Percentiles rank a stretch among this genome's conserved stretches.
These are phyloP conservation scores for Coemansia sp. DNA, from an alignment of 192 early-diverging fungal genomes.

Conservation along the genomic window DNA sequence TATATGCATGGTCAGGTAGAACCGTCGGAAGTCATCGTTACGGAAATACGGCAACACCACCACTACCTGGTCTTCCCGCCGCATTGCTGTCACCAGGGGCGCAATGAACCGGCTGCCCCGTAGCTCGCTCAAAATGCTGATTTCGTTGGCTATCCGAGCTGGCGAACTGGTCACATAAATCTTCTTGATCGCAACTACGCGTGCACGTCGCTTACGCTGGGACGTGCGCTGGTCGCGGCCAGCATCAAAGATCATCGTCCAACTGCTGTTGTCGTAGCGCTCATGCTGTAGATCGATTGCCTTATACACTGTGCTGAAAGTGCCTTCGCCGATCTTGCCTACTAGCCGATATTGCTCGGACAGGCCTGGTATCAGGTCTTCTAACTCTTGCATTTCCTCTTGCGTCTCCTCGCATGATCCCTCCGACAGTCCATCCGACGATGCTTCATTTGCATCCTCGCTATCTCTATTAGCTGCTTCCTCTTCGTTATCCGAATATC, in stretches of 20 bases:
- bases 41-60: slow-evolving; percentile 81
- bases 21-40: slow-evolving; percentile 77
- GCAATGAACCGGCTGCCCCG: slow-evolving; percentile 72
- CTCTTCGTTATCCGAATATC: not conserved
- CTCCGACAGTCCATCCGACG: slow-evolving; percentile 11
- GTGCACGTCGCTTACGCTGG: slow-evolving; percentile 16
- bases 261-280: slow-evolving; percentile 66
- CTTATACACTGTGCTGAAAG: slow-evolving; percentile 91
- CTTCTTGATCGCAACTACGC: slow-evolving; percentile 78
- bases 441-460: slow-evolving; percentile 16
- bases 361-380: slow-evolving; percentile 57
- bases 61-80: slow-evolving; percentile 78
- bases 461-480: slow-evolving; percentile 3
- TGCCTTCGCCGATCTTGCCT: slow-evolving; percentile 85
- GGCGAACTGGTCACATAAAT: slow-evolving; percentile 84
- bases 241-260: slow-evolving; percentile 54
- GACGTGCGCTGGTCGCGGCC: too few relatives aligned
- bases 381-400: slow-evolving; percentile 66
- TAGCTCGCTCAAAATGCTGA: slow-evolving; percentile 70
- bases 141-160: slow-evolving; percentile 76
- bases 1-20: slow-evolving; percentile 60
- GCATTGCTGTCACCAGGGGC: slow-evolving; percentile 73
- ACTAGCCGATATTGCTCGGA: slow-evolving; percentile 63
- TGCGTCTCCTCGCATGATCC: slow-evolving; percentile 26
- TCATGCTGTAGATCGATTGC: slow-evolving; percentile 75